Percentiles rank a stretch among this genome's conserved stretches.
Conservation (phyloP, 257 asterid genomes). For the Capsicum pubescens region DNA sequence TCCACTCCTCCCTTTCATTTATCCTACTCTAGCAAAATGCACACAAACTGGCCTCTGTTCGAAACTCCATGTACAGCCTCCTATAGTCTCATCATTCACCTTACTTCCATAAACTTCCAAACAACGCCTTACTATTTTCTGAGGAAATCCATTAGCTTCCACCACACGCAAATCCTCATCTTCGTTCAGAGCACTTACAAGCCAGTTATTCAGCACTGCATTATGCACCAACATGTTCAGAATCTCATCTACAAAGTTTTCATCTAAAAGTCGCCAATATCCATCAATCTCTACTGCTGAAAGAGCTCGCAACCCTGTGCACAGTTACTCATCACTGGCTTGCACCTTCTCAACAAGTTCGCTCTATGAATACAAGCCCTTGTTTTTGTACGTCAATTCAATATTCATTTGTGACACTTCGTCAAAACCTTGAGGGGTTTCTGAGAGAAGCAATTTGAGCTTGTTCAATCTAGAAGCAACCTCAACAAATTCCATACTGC, state of each 20-base stretch:
- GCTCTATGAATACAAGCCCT: conserved; percentile 71
- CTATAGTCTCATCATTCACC: conserved; percentile 49
- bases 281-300: conserved; percentile 81
- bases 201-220: conserved; percentile 70
- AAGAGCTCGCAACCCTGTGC: conserved; percentile 61
- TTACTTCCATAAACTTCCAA: conserved; percentile 59
- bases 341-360: conserved; percentile 76
- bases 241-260: conserved; percentile 56
- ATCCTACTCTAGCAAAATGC: conserved; percentile 70
- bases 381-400: conserved; percentile 41
- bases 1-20: conserved; percentile 89
- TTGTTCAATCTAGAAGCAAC: conserved; percentile 84
- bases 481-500: conserved; percentile 89
- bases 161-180: conserved; percentile 67
- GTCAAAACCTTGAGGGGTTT: conserved; percentile 60
- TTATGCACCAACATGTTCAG: conserved; percentile 77
- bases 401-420: conserved; percentile 68
- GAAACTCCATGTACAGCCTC: conserved; percentile 62
- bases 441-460: conserved; percentile 76
- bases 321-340: conserved; percentile 82
- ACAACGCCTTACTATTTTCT: conserved; percentile 66
- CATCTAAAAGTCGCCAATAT: conserved; percentile 83
- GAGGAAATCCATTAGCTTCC: conserved; percentile 75
- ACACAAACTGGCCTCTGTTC: conserved; percentile 71
- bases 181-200: conserved; percentile 56